Base-by-base conservation (phyloP, 805 yeast species). In the Yarrowia sp. region DNA sequence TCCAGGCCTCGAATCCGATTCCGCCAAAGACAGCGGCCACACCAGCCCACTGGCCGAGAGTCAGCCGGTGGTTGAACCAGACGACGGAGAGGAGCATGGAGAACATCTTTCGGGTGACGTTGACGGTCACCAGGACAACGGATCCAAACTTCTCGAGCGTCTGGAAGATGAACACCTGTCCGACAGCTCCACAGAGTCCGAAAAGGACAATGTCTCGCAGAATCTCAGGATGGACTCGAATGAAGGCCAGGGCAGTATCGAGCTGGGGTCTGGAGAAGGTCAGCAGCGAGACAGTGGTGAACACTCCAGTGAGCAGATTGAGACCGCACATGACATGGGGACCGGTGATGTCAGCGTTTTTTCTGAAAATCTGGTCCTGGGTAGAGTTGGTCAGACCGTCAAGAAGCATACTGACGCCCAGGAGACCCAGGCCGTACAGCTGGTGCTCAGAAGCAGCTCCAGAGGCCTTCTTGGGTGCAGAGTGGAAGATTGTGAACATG, bases 301-400 rank as follows among this genome's bases (percentile, higher is more conserved):
- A 72, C 0, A 74, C 61, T 3, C 84, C 75, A 0, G 89, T 81
- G 41, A 81, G 70, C 9, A 83, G 68, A 72, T 88, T 87, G 70
- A 89, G 79, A 19, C 90, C 85, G 67, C 91, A 83, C 97, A 95
- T 94, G 76, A 95, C 81, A 74, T 89, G 93, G 1, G 94, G 94
- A 1, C 98, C 98, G 0, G 95, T 87, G 52, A 93, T 80, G 70
- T 84, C 84, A 8, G 50, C 42, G 36, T 52, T 32, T 19, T 65
- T 50, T n/a, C 43, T 16, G 77, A 94, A 89, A 76, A 95, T 78
- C 69, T 89, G 87, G 79, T 94, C 99, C 78, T 94, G 99, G 0
- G 97, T 88, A 2, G 97, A 90, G 79, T 94, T 95, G 26, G 97
- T 93, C 69, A 93, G 80, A 0, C 99, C 99, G 77, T 94, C 99